Evolutionary conservation across 371 early-diverging fungal genomes (phyloP).

Genomic region (Fennellomyces sp.): DNA sequence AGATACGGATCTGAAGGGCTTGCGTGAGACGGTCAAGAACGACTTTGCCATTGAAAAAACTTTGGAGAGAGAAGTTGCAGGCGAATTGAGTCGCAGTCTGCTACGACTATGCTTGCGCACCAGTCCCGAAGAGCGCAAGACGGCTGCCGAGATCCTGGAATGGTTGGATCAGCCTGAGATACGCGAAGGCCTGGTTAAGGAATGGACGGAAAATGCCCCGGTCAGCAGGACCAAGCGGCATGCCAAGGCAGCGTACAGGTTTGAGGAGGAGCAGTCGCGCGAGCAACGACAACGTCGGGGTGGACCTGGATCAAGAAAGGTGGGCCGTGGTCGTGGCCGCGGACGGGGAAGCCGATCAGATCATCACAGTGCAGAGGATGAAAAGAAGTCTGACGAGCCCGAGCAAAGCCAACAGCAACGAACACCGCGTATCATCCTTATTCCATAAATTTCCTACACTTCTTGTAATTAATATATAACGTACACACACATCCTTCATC

Average conservation of each 20-base stretch:
- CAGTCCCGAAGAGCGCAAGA: conserved; percentile 45
- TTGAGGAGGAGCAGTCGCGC: conserved; percentile 17
- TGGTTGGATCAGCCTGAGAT: conserved; percentile 37
- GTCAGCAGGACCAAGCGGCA: conserved; percentile 34
- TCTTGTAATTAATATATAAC: too few species aligned
- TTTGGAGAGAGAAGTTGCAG: conserved; percentile 53
- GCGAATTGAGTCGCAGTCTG: conserved; percentile 46
- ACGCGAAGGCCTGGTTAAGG: conserved; percentile 29
- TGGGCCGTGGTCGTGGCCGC: background rate
- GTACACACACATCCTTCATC: too few species aligned
- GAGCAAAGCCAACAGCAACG: background rate
- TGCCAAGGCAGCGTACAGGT: conserved; percentile 19
- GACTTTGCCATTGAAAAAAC: conserved; percentile 51
- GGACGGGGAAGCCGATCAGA: background rate
- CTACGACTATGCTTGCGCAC: conserved; percentile 50
- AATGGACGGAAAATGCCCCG: conserved; percentile 44
- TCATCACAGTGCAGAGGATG: background rate
- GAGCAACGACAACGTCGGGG: background rate
- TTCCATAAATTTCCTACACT: background rate
- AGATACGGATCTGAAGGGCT: conserved; percentile 57
- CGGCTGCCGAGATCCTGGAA: conserved; percentile 39
- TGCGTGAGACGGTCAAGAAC: conserved; percentile 57
- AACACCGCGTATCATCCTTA: background rate
- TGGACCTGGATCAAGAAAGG: background rate
- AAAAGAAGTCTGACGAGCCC: background rate